These are phyloP conservation scores for Sistotremastrum suecicum DNA, from an alignment of 768 basidiomycete species.

Conservation along the genomic window DNA sequence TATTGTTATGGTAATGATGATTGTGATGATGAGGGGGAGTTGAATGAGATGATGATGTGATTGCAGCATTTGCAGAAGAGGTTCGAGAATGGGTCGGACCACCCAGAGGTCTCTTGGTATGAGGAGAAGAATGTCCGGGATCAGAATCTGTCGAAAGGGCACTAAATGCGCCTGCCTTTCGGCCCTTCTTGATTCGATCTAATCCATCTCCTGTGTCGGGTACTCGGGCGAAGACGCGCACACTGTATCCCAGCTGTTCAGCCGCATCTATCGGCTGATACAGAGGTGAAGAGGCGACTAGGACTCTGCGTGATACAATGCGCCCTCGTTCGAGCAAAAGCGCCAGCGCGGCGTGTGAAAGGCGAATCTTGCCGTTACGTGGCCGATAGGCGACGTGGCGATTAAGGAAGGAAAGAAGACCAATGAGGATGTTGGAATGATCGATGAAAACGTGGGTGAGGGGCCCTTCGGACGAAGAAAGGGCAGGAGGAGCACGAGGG, in stretches of 20 bases:
- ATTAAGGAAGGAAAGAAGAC: conserved; percentile 57
- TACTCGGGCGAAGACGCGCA: conserved; percentile 54
- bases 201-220: conserved; percentile 52
- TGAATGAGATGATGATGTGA: conserved; percentile 2
- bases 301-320: conserved; percentile 54
- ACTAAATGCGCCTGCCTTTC: neutral
- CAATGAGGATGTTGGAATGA: conserved; percentile 77
- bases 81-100: neutral
- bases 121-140: conserved; percentile 6
- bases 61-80: neutral
- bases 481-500: neutral
- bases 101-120: conserved; percentile 10
- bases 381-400: conserved; percentile 29
- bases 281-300: conserved; percentile 71
- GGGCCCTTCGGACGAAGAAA: conserved; percentile 11
- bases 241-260: conserved; percentile 60
- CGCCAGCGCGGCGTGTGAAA: conserved; percentile 67
- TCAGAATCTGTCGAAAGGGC: conserved; percentile 6
- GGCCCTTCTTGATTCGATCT: conserved; percentile 24
- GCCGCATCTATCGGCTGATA: conserved; percentile 72
- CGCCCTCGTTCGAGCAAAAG: conserved; percentile 75
- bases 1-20: conserved; percentile 6
- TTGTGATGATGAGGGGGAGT: conserved; percentile 7
- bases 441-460: conserved; percentile 29
- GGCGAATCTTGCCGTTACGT: conserved; percentile 28